Evolutionary conservation across 225 moss, liverwort and hornwort genomes (phyloP).

Genomic region (Neckera pumila): DNA sequence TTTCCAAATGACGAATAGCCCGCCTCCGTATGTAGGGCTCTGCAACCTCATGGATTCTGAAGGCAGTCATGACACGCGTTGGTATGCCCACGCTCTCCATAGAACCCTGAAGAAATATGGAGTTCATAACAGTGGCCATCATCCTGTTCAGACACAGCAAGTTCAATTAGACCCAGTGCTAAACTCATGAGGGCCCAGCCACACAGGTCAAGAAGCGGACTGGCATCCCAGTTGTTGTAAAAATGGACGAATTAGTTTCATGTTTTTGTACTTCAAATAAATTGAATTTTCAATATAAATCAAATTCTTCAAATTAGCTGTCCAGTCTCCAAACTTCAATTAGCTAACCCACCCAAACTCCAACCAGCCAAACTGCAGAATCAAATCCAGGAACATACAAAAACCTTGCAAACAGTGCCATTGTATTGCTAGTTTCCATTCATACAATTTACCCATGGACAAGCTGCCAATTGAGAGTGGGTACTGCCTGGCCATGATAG

Average conservation of each 20-base stretch:
- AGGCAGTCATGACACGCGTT: slow-evolving; percentile 90
- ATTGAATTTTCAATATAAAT: neutral
- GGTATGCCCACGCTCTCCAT: slow-evolving; percentile 88
- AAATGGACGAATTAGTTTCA: neutral
- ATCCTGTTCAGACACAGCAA: slow-evolving; percentile 37
- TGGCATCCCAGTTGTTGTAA: neutral
- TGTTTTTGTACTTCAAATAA: neutral
- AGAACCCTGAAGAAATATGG: slow-evolving; percentile 88
- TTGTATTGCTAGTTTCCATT: neutral
- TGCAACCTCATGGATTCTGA: slow-evolving; percentile 84
- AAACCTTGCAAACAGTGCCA: neutral
- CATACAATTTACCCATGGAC: neutral
- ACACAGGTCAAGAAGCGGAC: neutral
- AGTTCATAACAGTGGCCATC: slow-evolving; percentile 99
- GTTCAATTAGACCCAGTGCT: neutral
- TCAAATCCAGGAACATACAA: neutral
- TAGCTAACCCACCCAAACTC: neutral
- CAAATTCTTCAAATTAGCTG: neutral
- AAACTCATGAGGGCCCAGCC: neutral
- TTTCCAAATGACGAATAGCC: slow-evolving; percentile 86
- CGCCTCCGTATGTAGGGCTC: slow-evolving; percentile 90
- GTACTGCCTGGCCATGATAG: neutral
- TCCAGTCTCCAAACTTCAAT: neutral
- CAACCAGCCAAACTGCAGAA: neutral
- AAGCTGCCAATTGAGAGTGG: neutral